phyloP scores from a whole-genome alignment of 768 basidiomycete species.

The Boletus speciosus region DNA sequence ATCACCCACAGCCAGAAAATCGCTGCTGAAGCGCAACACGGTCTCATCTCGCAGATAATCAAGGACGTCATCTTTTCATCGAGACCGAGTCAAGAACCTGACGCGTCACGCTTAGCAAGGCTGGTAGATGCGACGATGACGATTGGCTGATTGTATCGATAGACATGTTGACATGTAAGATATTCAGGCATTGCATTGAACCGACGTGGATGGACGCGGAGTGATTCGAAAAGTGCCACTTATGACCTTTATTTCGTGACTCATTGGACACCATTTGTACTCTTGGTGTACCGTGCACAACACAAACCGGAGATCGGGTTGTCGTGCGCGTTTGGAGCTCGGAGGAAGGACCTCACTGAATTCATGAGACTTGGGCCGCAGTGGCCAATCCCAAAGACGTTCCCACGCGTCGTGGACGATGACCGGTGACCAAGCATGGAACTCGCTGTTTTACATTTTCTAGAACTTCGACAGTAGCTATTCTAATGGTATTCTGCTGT shows the following conservation, averaged over 20 bases:
- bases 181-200: not conserved
- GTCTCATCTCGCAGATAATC: constrained; percentile 87
- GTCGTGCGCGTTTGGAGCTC: too few relatives aligned
- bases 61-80: constrained; percentile 88
- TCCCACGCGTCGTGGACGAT: too few relatives aligned
- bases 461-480: too few relatives aligned
- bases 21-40: constrained; percentile 88
- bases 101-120: constrained; percentile 26
- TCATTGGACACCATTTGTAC: not conserved
- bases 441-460: too few relatives aligned
- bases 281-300: not conserved
- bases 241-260: not conserved
- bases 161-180: not conserved
- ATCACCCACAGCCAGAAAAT: constrained; percentile 67
- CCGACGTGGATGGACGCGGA: too few relatives aligned
- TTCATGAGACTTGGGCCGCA: too few relatives aligned
- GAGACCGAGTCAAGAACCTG: constrained; percentile 32
- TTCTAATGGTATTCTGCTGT: too few relatives aligned
- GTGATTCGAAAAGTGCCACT: not conserved
- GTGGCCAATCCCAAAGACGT: too few relatives aligned
- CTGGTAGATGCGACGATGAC: constrained; percentile 39
- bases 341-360: too few relatives aligned
- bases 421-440: too few relatives aligned
- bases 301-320: not conserved
- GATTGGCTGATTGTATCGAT: constrained; percentile 17